Conservation (phyloP, 345 rosid species). For the Streptanthus diversifolius region DNA sequence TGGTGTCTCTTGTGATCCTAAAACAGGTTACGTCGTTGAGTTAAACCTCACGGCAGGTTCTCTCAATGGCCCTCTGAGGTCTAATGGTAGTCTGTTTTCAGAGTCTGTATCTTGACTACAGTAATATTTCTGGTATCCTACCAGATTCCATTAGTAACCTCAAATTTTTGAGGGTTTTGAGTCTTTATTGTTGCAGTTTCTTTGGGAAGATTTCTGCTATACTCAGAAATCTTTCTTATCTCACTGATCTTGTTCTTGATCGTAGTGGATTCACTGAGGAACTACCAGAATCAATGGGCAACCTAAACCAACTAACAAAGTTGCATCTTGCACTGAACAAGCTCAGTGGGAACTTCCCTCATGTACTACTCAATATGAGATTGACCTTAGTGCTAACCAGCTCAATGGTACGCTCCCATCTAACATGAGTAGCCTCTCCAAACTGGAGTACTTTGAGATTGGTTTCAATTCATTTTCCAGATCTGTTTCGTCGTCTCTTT, state of each 20-base stretch:
- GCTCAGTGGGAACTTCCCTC: neutral
- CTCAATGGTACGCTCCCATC: conserved; percentile 11
- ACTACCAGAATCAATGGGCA: neutral
- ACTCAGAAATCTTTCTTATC: conserved; percentile 25
- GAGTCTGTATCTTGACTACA: neutral
- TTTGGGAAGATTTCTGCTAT: conserved; percentile 24
- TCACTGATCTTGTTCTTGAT: conserved; percentile 1
- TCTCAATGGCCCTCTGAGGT: neutral
- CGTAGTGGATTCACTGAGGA: conserved; percentile 28
- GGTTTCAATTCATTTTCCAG: neutral
- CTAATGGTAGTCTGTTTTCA: neutral
- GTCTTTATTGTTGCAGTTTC: neutral
- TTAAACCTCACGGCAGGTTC: neutral
- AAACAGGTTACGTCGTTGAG: neutral
- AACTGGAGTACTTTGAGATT: neutral
- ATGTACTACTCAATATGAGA: neutral
- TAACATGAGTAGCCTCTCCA: conserved; percentile 13
- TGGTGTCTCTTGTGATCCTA: conserved; percentile 15
- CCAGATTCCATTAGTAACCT: conserved; percentile 24
- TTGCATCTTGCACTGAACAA: neutral
- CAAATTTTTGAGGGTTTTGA: neutral
- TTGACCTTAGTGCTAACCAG: neutral
- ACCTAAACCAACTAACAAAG: neutral
- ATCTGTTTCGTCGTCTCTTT: neutral
- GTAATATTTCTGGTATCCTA: conserved; percentile 4